Percentiles rank a stretch among this genome's conserved stretches.
These are phyloP conservation scores for Pistacia atlantica DNA, from an alignment of 345 rosid species.

Conservation along the genomic window DNA sequence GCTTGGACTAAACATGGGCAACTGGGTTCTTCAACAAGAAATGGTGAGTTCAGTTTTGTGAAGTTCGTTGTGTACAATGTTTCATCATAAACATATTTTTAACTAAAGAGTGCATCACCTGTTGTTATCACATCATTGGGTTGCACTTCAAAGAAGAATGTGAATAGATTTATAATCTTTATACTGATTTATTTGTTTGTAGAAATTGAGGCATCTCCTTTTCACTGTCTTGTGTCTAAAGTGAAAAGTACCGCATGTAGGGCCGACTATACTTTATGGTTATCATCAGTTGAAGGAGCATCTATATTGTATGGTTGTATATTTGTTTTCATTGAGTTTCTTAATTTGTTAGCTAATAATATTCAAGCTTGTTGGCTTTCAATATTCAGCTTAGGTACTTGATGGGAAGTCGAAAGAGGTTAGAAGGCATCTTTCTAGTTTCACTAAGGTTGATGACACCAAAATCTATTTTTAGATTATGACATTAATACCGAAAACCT, in stretches of 20 bases:
- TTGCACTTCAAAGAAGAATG: background rate
- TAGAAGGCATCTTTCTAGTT: no score
- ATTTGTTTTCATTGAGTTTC: slow-evolving; percentile 28
- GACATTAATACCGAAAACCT: no score
- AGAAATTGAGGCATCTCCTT: slow-evolving; percentile 78
- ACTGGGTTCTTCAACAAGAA: slow-evolving; percentile 29
- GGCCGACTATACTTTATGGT: slow-evolving; percentile 95
- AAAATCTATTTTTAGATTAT: no score
- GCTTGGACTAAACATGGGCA: slow-evolving; percentile 99
- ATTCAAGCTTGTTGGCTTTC: background rate
- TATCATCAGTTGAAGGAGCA: slow-evolving; percentile 87
- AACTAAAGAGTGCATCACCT: background rate
- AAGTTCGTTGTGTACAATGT: background rate
- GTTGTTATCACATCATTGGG: background rate
- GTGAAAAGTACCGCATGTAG: slow-evolving; percentile 83
- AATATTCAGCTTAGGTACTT: background rate
- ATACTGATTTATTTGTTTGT: slow-evolving; percentile 30
- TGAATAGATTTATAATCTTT: background rate
- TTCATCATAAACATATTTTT: background rate
- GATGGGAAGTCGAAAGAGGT: no score
- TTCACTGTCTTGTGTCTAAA: slow-evolving; percentile 76
- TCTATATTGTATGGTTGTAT: slow-evolving; percentile 84
- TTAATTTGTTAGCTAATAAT: slow-evolving; percentile 3
- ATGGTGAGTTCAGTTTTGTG: slow-evolving; percentile 48
- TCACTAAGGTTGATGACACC: no score